These are phyloP conservation scores for Nemania bipapillata DNA, from an alignment of 2,329 filamentous ascomycete genomes.

Conservation along the genomic window DNA sequence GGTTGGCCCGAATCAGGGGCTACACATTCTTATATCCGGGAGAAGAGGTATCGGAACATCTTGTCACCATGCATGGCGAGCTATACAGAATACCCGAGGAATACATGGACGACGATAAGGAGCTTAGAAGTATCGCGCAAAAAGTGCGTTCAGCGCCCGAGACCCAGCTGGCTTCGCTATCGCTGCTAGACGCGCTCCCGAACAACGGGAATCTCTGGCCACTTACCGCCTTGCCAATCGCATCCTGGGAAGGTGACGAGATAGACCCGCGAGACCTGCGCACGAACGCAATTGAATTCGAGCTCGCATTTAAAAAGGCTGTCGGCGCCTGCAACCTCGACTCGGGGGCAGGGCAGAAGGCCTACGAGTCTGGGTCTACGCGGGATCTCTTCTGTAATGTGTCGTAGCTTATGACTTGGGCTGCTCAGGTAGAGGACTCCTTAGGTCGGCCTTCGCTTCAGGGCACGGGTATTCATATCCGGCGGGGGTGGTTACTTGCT, in stretches of 20 bases:
- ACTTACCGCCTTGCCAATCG: slow-evolving; percentile 64
- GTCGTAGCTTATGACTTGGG: slow-evolving; percentile 27
- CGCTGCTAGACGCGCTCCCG: slow-evolving; percentile 63
- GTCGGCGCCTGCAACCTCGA: slow-evolving; percentile 72
- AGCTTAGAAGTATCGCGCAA: slow-evolving; percentile 45
- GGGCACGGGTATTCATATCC: not conserved
- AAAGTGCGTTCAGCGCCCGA: slow-evolving; percentile 45
- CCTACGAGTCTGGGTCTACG: slow-evolving; percentile 53
- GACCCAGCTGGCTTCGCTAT: slow-evolving; percentile 57
- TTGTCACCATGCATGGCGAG: slow-evolving; percentile 83
- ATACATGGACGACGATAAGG: slow-evolving; percentile 54
- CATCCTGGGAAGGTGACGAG: slow-evolving; percentile 72
- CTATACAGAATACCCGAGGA: slow-evolving; percentile 79
- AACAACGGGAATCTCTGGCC: slow-evolving; percentile 57
- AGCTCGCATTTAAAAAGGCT: slow-evolving; percentile 67
- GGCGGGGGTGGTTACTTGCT: not conserved
- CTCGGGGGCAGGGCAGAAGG: slow-evolving; percentile 47
- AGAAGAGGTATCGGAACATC: slow-evolving; percentile 60
- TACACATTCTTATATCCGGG: slow-evolving; percentile 85
- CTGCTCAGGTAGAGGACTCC: not conserved
- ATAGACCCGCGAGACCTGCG: slow-evolving; percentile 56
- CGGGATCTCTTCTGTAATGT: slow-evolving; percentile 74
- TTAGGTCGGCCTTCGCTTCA: not conserved
- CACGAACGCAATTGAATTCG: slow-evolving; percentile 62
- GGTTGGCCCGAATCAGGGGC: slow-evolving; percentile 78